Conservation (phyloP, 108 stramenopile species). For the Cyclotella distinguenda region DNA sequence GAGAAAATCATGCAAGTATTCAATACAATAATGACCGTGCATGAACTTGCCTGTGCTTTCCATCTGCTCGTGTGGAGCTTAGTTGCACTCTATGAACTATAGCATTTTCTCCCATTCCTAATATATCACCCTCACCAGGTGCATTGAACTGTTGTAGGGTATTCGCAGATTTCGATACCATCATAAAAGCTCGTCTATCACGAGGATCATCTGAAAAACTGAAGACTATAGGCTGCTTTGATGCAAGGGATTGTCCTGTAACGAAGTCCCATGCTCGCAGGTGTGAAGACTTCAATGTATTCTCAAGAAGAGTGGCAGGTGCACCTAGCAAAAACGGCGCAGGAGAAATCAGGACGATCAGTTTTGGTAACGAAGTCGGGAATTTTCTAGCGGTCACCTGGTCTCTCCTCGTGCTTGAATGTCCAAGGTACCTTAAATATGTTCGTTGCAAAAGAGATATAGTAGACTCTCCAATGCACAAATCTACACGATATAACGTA, state of each 20-base stretch:
- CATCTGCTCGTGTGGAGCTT: conserved; percentile 36
- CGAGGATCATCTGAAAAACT: conserved; percentile 57
- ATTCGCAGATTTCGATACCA: conserved; percentile 60
- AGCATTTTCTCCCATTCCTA: conserved; percentile 79
- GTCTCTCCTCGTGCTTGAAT: conserved; percentile 65
- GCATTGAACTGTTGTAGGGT: conserved; percentile 62
- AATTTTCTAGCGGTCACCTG: neutral
- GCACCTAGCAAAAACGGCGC: conserved; percentile 21
- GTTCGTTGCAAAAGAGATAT: no score
- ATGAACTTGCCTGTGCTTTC: no score
- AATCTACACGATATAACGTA: no score
- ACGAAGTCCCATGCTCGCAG: conserved; percentile 79
- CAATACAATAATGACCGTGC: no score
- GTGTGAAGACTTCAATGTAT: conserved; percentile 60
- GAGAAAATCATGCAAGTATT: no score
- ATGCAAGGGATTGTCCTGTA: conserved; percentile 63
- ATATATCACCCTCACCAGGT: conserved; percentile 70
- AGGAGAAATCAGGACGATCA: neutral
- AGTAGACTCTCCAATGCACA: no score
- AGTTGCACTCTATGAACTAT: conserved; percentile 73
- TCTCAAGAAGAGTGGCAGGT: conserved; percentile 63
- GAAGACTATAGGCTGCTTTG: conserved; percentile 68
- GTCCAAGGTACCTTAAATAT: conserved; percentile 78
- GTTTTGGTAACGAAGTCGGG: neutral
- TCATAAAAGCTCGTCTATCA: conserved; percentile 73